Evolutionary conservation across 495 filamentous ascomycete genomes (phyloP).

Genomic region (Xylaria flabelliformis): DNA sequence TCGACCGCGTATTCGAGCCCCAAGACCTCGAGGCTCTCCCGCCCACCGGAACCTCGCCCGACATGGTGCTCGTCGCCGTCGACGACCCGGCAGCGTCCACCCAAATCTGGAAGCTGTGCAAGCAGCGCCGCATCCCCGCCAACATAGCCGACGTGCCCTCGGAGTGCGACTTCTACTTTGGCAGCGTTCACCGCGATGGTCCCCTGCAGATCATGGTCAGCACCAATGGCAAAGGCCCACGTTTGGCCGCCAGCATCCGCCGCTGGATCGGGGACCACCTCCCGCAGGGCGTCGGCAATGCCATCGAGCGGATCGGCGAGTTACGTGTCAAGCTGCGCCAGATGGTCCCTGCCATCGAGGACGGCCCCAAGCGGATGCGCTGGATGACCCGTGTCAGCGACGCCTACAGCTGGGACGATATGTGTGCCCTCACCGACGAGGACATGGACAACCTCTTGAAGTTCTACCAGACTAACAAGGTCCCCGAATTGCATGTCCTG

Average conservation of each 20-base stretch:
- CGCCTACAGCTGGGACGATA: constrained; percentile 81
- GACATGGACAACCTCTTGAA: constrained; percentile 81
- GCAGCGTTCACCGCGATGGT: constrained; percentile 91
- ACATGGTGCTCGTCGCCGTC: constrained; percentile 89
- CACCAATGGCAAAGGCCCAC: constrained; percentile 95
- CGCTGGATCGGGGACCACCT: constrained; percentile 79
- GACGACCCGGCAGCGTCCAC: constrained; percentile 90
- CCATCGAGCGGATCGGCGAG: constrained; percentile 81
- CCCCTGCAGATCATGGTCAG: constrained; percentile 98
- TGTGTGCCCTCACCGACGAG: constrained; percentile 80
- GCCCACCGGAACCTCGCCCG: constrained; percentile 35
- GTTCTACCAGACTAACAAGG: constrained; percentile 65
- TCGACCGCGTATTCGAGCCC: constrained; percentile 82
- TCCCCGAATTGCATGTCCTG: constrained; percentile 56
- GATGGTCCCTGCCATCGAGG: constrained; percentile 71
- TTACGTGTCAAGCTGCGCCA: constrained; percentile 79
- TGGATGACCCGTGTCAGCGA: constrained; percentile 97
- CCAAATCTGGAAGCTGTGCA: constrained; percentile 89
- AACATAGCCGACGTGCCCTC: constrained; percentile 97
- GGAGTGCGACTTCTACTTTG: constrained; percentile 99
- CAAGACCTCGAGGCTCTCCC: constrained; percentile 70
- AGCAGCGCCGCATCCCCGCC: constrained; percentile 79
- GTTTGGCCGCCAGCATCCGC: constrained; percentile 85
- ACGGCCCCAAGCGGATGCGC: constrained; percentile 89
- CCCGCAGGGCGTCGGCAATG: constrained; percentile 77